Evolutionary conservation across 345 rosid genomes (phyloP).

Genomic region (Dipteronia dyeriana): DNA sequence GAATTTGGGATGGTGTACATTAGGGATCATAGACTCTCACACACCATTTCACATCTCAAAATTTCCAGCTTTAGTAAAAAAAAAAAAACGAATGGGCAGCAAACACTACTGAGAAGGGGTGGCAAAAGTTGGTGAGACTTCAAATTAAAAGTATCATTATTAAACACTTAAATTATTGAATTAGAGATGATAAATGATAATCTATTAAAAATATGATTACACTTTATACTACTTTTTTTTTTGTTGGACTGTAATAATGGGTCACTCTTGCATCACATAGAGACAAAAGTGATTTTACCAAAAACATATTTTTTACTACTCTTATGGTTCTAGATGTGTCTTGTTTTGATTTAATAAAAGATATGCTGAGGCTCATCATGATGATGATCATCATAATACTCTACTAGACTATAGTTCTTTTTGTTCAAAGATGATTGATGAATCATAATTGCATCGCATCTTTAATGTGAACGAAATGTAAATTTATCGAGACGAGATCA

Average conservation of each 20-base stretch:
- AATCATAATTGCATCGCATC: neutral
- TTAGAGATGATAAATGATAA: too few species aligned
- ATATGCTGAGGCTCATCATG: neutral
- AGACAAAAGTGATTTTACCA: neutral
- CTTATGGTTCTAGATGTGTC: neutral
- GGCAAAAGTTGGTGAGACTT: constrained; percentile 6
- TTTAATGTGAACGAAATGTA: neutral
- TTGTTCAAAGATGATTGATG: neutral
- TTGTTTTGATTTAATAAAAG: too few species aligned
- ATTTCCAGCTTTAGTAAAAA: neutral
- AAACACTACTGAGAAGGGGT: neutral
- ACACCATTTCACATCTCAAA: neutral
- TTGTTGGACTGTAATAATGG: constrained; percentile 3
- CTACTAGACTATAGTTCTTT: neutral
- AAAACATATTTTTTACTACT: neutral
- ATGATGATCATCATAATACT: neutral
- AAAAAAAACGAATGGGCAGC: neutral
- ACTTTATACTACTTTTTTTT: neutral
- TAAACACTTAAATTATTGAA: neutral
- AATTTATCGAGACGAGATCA: too few species aligned
- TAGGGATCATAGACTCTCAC: neutral
- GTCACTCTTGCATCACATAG: neutral
- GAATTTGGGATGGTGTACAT: neutral
- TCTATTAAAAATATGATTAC: neutral
- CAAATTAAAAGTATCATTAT: neutral